Evolutionary conservation across 2,329 filamentous ascomycete species (phyloP).

Genomic region (Claviceps purpurea): DNA sequence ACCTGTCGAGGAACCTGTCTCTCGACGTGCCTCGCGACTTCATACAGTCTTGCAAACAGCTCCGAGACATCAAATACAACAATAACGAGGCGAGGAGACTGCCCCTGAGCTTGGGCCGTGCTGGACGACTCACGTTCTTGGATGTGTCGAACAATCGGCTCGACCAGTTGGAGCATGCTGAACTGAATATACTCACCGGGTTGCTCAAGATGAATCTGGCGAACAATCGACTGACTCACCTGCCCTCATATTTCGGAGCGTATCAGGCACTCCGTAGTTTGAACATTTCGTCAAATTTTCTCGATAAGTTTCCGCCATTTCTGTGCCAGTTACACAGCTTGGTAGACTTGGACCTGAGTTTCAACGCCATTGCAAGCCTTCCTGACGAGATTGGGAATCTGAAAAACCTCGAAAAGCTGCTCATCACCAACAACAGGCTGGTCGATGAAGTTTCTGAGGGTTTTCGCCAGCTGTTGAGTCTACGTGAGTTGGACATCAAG

Average conservation of each 20-base stretch:
- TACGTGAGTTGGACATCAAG: constrained; percentile 87
- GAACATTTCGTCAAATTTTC: constrained; percentile 87
- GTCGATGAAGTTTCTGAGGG: constrained; percentile 59
- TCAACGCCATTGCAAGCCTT: constrained; percentile 74
- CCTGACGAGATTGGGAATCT: constrained; percentile 69
- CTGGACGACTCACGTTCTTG: constrained; percentile 69
- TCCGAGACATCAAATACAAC: constrained; percentile 90
- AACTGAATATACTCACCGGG: constrained; percentile 60
- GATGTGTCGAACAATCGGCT: constrained; percentile 92
- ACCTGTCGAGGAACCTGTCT: constrained; percentile 83
- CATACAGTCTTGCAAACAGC: constrained; percentile 79
- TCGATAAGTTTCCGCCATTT: constrained; percentile 74
- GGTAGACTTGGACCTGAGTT: constrained; percentile 90
- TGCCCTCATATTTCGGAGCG: constrained; percentile 71
- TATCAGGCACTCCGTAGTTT: constrained; percentile 71
- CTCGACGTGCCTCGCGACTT: constrained; percentile 92
- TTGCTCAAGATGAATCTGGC: constrained; percentile 83
- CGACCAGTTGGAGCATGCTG: constrained; percentile 74
- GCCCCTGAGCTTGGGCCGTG: constrained; percentile 71
- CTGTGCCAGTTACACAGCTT: constrained; percentile 70
- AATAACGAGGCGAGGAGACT: constrained; percentile 85
- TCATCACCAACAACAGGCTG: constrained; percentile 91
- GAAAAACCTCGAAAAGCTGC: constrained; percentile 69
- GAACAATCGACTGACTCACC: constrained; percentile 72
- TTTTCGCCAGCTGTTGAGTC: constrained; percentile 58